A percentile compares a stretch with the other conserved stretches of the same genome.
Conservation (phyloP, 257 asterid genomes). For the Solanum bulbocastanum region DNA sequence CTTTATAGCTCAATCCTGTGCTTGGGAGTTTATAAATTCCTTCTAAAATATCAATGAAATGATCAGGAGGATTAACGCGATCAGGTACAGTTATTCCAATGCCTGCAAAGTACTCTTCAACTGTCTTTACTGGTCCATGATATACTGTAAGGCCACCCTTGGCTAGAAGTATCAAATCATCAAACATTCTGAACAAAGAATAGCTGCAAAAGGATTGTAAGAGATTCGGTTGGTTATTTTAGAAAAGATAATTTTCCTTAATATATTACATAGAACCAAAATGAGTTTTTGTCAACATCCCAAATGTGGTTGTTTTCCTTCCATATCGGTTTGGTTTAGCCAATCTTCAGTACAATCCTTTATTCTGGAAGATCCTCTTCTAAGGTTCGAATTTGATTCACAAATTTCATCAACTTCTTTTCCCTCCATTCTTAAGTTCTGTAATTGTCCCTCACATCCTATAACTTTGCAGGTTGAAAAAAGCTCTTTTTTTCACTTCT, state of each 20-base stretch:
- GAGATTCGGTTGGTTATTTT: background rate
- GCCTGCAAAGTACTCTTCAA: constrained; percentile 86
- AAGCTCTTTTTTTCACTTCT: background rate
- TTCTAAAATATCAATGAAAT: constrained; percentile 87
- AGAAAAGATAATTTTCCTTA: background rate
- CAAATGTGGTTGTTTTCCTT: background rate
- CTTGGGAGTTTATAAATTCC: constrained; percentile 64
- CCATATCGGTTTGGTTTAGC: background rate
- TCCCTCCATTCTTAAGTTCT: background rate
- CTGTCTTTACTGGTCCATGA: constrained; percentile 94
- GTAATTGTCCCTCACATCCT: background rate
- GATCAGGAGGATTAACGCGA: constrained; percentile 93
- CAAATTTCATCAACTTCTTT: background rate
- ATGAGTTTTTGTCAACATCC: background rate
- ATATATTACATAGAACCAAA: background rate
- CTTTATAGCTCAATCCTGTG: constrained; percentile 58
- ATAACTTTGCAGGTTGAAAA: background rate
- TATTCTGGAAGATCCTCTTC: background rate
- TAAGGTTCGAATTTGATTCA: background rate
- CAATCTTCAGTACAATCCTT: background rate
- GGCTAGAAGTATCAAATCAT: constrained; percentile 91
- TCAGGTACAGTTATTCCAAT: constrained; percentile 84
- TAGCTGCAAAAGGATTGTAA: constrained; percentile 45
- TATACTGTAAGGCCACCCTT: constrained; percentile 96
- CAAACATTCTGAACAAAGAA: constrained; percentile 94